Base-by-base conservation (phyloP, 2,329 filamentous ascomycete genomes). In the Helminthosporium solani region DNA sequence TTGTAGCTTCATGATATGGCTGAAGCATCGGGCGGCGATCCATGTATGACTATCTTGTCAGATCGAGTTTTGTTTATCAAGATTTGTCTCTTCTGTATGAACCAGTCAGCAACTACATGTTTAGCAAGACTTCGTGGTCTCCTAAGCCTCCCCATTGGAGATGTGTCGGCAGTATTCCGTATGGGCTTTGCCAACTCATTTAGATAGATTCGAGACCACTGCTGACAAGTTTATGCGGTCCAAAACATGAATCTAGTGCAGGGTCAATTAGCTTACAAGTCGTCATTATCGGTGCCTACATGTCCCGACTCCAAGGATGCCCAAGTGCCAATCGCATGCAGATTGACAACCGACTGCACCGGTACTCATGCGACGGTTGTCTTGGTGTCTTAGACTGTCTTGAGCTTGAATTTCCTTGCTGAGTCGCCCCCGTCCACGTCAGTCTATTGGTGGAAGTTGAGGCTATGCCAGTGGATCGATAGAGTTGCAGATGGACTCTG, bases 241-340 rank as follows among this genome's bases (percentile, higher is more conserved):
- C 30, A n/a, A 33, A 4, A 33, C 30, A 14, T 14, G 30, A 33
- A 6, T 33, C 12, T 33, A 14, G n/a, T 14, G 30, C 14, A n/a
- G 30, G 15, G 30, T 33, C 6, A 6, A 7, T 14, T 7, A 33
- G 12, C 6, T n/a, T 16, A 5, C 6, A 33, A 14, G 30, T 14
- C 23, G 23, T 25, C 23, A 58, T 55, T 45, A 40, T 63, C 60
- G 60, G 60, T 44, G 42, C 47, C 45, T 33, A 8, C 23, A 21
- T 9, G 16, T 33, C 7, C 39, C 39, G 39, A 33, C 39, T 18
- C 33, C 12, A 28, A 42, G 28, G 18, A 9, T 23, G 6, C 18
- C 37, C n/a, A 8, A 41, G 34, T 44, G 34, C 33, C 40, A 47
- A 3, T 33, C 23, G 12, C n/a, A 19, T 12, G 16, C 14, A 5